These are phyloP conservation scores for Linanthus parryae DNA, from an alignment of 148 eudicot genomes.

Conservation along the genomic window DNA sequence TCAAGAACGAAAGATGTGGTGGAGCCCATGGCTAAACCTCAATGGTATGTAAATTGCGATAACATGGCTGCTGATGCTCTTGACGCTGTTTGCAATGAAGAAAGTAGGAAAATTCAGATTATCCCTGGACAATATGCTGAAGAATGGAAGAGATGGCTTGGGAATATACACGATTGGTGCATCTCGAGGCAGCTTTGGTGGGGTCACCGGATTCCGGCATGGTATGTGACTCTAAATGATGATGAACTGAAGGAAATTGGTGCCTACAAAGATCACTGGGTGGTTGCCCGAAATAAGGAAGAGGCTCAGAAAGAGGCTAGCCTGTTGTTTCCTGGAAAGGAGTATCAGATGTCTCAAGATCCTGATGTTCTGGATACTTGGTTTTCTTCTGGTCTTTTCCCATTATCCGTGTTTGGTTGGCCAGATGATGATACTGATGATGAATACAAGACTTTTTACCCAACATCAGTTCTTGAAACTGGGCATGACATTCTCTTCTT, in stretches of 20 bases:
- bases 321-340: conserved; percentile 41
- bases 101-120: too few species aligned
- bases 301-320: conserved; percentile 58
- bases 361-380: conserved; percentile 87
- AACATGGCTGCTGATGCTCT: too few species aligned
- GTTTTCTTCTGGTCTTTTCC: conserved; percentile 83
- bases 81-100: too few species aligned
- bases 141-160: not conserved
- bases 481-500: conserved; percentile 83
- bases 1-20: conserved; percentile 70
- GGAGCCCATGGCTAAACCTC: too few species aligned
- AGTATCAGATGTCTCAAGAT: conserved; percentile 57
- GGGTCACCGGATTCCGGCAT: conserved; percentile 91
- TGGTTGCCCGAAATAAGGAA: conserved; percentile 56
- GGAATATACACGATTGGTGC: conserved; percentile 85
- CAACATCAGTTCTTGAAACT: conserved; percentile 77
- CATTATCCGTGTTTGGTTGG: conserved; percentile 77
- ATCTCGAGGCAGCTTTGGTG: conserved; percentile 92
- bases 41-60: too few species aligned
- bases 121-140: too few species aligned
- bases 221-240: conserved; percentile 68
- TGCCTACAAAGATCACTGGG: conserved; percentile 71
- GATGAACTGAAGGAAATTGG: conserved; percentile 64
- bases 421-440: conserved; percentile 69
- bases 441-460: conserved; percentile 59